Conservation (phyloP, 164 flowering plant species). For the Stephania japonica region DNA sequence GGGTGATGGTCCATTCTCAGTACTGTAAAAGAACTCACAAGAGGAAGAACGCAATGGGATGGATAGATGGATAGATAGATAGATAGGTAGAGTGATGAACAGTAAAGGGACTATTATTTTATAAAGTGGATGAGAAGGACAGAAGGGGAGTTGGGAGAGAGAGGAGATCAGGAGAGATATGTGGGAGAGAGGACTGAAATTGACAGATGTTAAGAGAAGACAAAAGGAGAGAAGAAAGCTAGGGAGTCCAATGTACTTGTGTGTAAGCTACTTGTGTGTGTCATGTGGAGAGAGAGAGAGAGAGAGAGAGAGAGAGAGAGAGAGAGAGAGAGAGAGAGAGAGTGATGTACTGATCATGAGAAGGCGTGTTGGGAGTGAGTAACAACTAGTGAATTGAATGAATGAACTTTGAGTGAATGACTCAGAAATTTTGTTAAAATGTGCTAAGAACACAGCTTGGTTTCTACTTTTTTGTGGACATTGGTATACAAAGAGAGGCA, state of each 20-base stretch:
- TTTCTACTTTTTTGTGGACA: no score
- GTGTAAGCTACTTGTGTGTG: constrained; percentile 40
- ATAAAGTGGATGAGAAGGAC: constrained; percentile 6
- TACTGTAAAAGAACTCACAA: constrained; percentile 15
- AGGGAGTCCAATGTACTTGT: constrained; percentile 49
- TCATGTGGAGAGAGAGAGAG: constrained; percentile 10
- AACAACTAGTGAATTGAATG: constrained; percentile 4
- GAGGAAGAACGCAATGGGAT: constrained; percentile 18
- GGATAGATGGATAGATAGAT: constrained; percentile 4
- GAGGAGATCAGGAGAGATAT: constrained; percentile 54
- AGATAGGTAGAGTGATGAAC: background rate
- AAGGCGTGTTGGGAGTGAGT: background rate
- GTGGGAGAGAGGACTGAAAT: constrained; percentile 88
- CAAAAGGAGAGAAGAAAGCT: constrained; percentile 59
- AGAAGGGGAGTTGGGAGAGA: constrained; percentile 14
- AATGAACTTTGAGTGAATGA: constrained; percentile 40
- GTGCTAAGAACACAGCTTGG: no score
- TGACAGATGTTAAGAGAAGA: constrained; percentile 49
- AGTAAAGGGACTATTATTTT: background rate
- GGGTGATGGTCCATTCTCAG: constrained; percentile 30
- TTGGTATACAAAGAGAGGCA: no score
- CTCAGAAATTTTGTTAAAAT: constrained; percentile 14
- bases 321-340: background rate
- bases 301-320: constrained; percentile 14
- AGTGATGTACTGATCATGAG: background rate